Evolutionary conservation across 306 rosid species (phyloP).

Genomic region (Vigna mungo): DNA sequence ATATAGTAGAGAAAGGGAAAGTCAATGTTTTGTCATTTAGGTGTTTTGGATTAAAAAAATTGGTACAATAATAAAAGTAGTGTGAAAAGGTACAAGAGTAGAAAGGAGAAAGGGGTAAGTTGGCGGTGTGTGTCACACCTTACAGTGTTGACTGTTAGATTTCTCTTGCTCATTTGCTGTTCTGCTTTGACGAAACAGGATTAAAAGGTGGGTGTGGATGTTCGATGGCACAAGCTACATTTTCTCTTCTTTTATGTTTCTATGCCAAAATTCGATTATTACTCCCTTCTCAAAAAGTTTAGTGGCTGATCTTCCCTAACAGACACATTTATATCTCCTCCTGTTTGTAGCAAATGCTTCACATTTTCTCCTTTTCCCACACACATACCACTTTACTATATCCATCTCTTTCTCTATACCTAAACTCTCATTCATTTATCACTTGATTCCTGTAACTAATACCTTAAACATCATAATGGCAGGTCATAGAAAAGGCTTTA

Average conservation of each 20-base stretch:
- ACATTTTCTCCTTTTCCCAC: neutral
- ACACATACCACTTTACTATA: neutral
- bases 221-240: neutral
- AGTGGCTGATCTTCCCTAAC: neutral
- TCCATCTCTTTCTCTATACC: neutral
- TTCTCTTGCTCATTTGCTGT: constrained; percentile 19
- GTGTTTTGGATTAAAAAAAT: neutral
- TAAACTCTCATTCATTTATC: neutral
- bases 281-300: neutral
- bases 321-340: constrained; percentile 5
- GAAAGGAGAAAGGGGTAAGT: constrained; percentile 14
- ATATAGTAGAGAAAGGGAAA: neutral
- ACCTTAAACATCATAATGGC: no score
- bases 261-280: neutral
- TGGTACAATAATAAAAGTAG: no score
- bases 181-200: constrained; percentile 23
- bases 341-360: neutral
- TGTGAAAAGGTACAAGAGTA: neutral
- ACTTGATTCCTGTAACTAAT: no score
- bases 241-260: constrained; percentile 2
- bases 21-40: neutral
- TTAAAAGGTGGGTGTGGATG: constrained; percentile 18
- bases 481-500: no score
- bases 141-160: constrained; percentile 49
- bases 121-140: constrained; percentile 20